phyloP scores from a whole-genome alignment of 2,329 filamentous ascomycete species.

The Talaromyces sp. region DNA sequence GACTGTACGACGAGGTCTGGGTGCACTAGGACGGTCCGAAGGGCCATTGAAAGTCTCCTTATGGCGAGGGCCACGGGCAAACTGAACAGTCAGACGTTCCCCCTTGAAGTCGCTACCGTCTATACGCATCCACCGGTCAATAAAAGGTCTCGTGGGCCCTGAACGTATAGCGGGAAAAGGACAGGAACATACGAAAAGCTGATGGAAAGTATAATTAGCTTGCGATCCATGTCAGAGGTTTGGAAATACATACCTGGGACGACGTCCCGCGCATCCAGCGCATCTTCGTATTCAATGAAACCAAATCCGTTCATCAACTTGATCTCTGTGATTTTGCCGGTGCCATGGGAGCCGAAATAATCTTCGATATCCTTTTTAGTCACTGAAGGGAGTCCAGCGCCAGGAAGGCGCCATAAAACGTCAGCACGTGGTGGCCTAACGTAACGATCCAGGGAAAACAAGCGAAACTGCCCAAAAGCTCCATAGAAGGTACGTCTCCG shows the following conservation, averaged over 20 bases:
- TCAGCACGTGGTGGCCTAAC: constrained; percentile 30
- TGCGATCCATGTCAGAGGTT: constrained; percentile 12
- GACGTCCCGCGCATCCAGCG: constrained; percentile 96
- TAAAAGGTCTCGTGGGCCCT: neutral
- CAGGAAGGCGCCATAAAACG: constrained; percentile 29
- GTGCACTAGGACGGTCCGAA: constrained; percentile 60
- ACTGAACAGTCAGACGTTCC: constrained; percentile 95
- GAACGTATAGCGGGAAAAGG: neutral
- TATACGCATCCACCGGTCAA: constrained; percentile 36
- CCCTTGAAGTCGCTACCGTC: constrained; percentile 98
- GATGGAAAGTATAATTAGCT: constrained; percentile 23
- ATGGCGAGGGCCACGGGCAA: constrained; percentile 80
- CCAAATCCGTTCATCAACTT: constrained; percentile 99
- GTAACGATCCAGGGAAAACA: constrained; percentile 26
- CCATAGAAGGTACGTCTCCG: constrained; percentile 18
- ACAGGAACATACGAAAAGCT: constrained; percentile 54
- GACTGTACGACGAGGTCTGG: constrained; percentile 86
- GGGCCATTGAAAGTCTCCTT: constrained; percentile 62
- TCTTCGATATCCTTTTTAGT: constrained; percentile 96
- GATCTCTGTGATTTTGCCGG: constrained; percentile 96
- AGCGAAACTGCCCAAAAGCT: constrained; percentile 23
- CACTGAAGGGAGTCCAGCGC: constrained; percentile 56
- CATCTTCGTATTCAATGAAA: constrained; percentile 99
- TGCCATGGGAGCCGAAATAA: constrained; percentile 93
- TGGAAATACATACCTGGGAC: constrained; percentile 73